A percentile compares a stretch with the other conserved stretches of the same genome.
phyloP scores from a whole-genome alignment of 257 asterid species.

The Fraxinus excelsior region DNA sequence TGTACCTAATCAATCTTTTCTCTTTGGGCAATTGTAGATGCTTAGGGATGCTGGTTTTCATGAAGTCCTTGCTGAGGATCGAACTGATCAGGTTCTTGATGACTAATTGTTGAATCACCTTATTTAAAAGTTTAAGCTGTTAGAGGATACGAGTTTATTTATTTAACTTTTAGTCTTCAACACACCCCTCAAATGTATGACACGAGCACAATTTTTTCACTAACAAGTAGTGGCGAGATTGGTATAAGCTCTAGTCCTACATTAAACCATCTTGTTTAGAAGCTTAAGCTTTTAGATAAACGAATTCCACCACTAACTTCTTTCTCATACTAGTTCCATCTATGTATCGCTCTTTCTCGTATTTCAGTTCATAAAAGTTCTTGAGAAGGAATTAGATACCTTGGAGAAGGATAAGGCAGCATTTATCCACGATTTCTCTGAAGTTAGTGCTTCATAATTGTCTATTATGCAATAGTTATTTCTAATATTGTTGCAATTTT shows the following conservation, averaged over 20 bases:
- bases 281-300: background rate
- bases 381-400: slow-evolving; percentile 64
- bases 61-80: slow-evolving; percentile 89
- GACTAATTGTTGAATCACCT: background rate
- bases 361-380: slow-evolving; percentile 77
- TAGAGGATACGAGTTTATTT: background rate
- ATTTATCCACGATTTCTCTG: slow-evolving; percentile 78
- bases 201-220: background rate
- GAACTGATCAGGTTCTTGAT: slow-evolving; percentile 76
- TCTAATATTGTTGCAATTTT: background rate
- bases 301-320: background rate
- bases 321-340: background rate
- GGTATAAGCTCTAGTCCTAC: too few species aligned
- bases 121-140: background rate
- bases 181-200: background rate
- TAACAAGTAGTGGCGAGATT: too few species aligned
- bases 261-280: background rate
- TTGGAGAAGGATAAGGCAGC: slow-evolving; percentile 77
- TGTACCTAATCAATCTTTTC: background rate
- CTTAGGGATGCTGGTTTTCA: slow-evolving; percentile 86
- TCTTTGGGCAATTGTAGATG: slow-evolving; percentile 55
- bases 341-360: background rate
- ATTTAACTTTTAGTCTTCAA: too few species aligned
- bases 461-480: background rate
- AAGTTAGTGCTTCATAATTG: slow-evolving; percentile 42